These are phyloP conservation scores for Hymenoscyphus fraxineus DNA, from an alignment of 2,329 filamentous ascomycete genomes.

Conservation along the genomic window DNA sequence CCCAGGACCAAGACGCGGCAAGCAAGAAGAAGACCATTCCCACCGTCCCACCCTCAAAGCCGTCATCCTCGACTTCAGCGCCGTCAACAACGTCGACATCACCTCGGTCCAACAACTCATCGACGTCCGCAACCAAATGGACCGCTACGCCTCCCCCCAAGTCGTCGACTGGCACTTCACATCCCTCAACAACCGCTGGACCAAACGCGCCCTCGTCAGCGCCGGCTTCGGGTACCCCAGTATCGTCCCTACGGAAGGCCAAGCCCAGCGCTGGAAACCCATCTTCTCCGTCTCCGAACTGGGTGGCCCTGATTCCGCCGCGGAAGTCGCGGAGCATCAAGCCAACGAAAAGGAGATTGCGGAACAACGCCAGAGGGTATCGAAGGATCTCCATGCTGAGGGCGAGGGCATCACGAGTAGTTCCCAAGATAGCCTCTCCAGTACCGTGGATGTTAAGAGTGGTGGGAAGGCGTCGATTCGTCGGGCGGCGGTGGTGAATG, in stretches of 20 bases:
- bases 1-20: conserved; percentile 65
- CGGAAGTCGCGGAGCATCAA: conserved; percentile 61
- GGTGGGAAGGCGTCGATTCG: conserved; percentile 13
- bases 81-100: conserved; percentile 90
- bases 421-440: conserved; percentile 20
- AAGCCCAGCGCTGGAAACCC: conserved; percentile 71
- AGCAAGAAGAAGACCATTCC: conserved; percentile 43
- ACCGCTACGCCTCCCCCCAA: conserved; percentile 75
- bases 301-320: conserved; percentile 66
- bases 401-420: conserved; percentile 31
- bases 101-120: conserved; percentile 91
- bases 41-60: conserved; percentile 71
- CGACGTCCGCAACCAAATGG: conserved; percentile 90
- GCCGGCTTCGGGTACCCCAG: conserved; percentile 86
- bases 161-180: conserved; percentile 93
- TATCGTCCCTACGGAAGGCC: conserved; percentile 34
- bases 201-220: conserved; percentile 80
- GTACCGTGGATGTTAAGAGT: conserved; percentile 22
- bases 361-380: conserved; percentile 19
- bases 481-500: conserved; percentile 70
- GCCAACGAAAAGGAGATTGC: conserved; percentile 51
- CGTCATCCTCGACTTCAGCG: conserved; percentile 89
- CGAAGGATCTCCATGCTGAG: conserved; percentile 11
- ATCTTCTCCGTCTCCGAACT: conserved; percentile 92
- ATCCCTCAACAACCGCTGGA: conserved; percentile 92